Conservation (phyloP, 179 eudicot genomes). For the Heliamphora pulchella region DNA sequence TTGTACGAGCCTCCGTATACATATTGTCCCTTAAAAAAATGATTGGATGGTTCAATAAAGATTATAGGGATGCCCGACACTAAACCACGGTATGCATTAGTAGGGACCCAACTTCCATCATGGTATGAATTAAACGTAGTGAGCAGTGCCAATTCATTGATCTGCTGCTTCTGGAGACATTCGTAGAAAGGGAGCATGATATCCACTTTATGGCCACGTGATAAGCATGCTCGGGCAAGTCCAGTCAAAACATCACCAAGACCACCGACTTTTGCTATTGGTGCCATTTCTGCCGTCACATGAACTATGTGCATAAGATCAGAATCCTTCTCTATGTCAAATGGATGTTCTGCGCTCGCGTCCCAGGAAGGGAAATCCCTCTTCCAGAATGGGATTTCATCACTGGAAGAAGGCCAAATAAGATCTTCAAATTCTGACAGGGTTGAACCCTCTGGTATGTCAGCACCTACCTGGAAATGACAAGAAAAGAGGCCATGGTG, state of each 20-base stretch:
- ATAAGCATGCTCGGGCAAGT: conserved; percentile 73
- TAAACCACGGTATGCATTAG: conserved; percentile 62
- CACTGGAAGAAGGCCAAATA: conserved; percentile 71
- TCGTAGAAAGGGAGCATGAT: conserved; percentile 84
- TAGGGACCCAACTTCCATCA: conserved; percentile 67
- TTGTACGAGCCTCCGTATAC: conserved; percentile 84
- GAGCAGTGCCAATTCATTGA: conserved; percentile 46
- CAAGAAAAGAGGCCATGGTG: neutral
- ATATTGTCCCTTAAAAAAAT: conserved; percentile 59
- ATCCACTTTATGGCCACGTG: conserved; percentile 71
- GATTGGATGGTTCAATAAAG: conserved; percentile 63
- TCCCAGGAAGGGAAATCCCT: conserved; percentile 40
- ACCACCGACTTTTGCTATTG: conserved; percentile 88
- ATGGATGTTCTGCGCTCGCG: conserved; percentile 25
- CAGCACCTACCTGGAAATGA: conserved; percentile 32
- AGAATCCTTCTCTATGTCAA: conserved; percentile 38
- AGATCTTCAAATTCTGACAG: conserved; percentile 23
- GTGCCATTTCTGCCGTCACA: conserved; percentile 93
- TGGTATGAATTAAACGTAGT: conserved; percentile 51
- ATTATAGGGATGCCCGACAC: conserved; percentile 65
- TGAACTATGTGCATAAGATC: conserved; percentile 56
- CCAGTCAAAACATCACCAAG: conserved; percentile 94
- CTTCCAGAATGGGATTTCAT: conserved; percentile 67
- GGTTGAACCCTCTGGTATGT: conserved; percentile 24
- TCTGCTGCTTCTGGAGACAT: conserved; percentile 58